A percentile compares a stretch with the other conserved stretches of the same genome.
These are phyloP conservation scores for Mycena citricolor DNA, from an alignment of 1,284 basidiomycete species.

Conservation along the genomic window DNA sequence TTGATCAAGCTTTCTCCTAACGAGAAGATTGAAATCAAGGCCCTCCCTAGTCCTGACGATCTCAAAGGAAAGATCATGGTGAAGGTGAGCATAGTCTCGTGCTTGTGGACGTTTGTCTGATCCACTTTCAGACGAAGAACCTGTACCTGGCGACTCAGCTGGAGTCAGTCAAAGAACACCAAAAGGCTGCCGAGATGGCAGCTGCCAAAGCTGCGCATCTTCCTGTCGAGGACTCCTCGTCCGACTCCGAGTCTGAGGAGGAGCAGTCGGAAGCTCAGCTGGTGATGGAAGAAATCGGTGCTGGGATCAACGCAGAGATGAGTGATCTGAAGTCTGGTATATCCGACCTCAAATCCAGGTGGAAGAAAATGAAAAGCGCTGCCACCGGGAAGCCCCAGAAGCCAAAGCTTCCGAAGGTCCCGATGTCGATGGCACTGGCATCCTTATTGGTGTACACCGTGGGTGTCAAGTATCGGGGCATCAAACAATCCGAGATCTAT, in stretches of 20 bases:
- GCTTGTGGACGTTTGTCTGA: not conserved
- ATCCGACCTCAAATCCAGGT: constrained; percentile 29
- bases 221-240: constrained; percentile 43
- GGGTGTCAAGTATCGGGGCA: constrained; percentile 91
- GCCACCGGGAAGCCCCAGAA: constrained; percentile 8
- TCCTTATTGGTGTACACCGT: constrained; percentile 91
- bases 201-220: constrained; percentile 41
- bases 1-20: constrained; percentile 57
- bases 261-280: constrained; percentile 38
- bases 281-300: constrained; percentile 18
- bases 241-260: constrained; percentile 43
- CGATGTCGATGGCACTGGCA: constrained; percentile 41
- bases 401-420: constrained; percentile 18
- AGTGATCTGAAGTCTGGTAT: constrained; percentile 26
- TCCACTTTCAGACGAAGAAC: constrained; percentile 62
- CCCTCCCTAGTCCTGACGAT: constrained; percentile 85
- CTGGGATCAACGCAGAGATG: constrained; percentile 23
- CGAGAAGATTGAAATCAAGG: constrained; percentile 40
- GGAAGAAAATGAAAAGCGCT: constrained; percentile 25
- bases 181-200: constrained; percentile 16
- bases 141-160: constrained; percentile 44
- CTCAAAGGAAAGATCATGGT: constrained; percentile 81
- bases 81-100: constrained; percentile 59
- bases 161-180: constrained; percentile 34
- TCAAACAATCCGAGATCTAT: constrained; percentile 90